Conservation (phyloP, 208 protist species). For the Leishmania guyanensis region DNA sequence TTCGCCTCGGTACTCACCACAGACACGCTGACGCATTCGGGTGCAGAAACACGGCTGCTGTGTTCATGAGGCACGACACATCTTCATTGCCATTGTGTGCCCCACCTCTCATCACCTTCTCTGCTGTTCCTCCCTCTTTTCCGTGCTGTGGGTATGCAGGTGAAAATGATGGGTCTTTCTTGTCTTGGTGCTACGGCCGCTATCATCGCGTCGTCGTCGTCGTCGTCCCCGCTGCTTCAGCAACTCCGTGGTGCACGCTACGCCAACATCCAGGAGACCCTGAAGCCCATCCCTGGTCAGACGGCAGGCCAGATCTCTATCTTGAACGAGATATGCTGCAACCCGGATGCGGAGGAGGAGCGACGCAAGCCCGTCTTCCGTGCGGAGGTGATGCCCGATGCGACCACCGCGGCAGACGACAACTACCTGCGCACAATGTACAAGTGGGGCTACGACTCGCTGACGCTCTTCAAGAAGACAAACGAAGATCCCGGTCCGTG, state of each 20-base stretch:
- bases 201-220: not conserved
- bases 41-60: not conserved
- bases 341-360: slow-evolving; percentile 87
- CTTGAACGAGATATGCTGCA: slow-evolving; percentile 86
- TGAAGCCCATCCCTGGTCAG: slow-evolving; percentile 73
- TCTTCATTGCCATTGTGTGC: not conserved
- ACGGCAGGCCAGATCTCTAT: slow-evolving; percentile 85
- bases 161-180: slow-evolving; percentile 25
- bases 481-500: slow-evolving; percentile 90
- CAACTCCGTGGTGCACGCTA: slow-evolving; percentile 72
- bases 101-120: not conserved
- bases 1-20: not conserved
- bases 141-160: not conserved
- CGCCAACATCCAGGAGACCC: slow-evolving; percentile 79
- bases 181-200: slow-evolving; percentile 3
- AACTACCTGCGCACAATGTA: slow-evolving; percentile 80
- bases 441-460: slow-evolving; percentile 86
- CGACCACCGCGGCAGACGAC: slow-evolving; percentile 11
- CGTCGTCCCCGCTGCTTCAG: slow-evolving; percentile 2
- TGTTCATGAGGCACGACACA: not conserved
- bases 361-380: slow-evolving; percentile 83
- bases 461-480: slow-evolving; percentile 85
- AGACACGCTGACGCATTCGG: not conserved
- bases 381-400: slow-evolving; percentile 50
- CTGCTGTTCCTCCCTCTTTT: not conserved